Evolutionary conservation across 495 filamentous ascomycete species (phyloP).

Genomic region (Pseudomonodictys pantanalensis): DNA sequence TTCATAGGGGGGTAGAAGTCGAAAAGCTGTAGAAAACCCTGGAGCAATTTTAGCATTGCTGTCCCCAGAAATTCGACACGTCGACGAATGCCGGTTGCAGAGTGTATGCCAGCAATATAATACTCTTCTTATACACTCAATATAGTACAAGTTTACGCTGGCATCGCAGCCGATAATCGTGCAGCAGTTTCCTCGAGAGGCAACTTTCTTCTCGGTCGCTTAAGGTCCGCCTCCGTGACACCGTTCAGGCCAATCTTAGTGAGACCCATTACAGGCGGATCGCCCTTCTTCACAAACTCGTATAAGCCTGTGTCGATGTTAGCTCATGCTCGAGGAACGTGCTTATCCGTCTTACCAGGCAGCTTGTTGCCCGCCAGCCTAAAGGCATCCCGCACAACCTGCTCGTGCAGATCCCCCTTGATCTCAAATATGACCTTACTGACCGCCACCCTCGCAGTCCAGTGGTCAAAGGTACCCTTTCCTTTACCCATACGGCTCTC

Average conservation of each 20-base stretch:
- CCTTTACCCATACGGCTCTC: slow-evolving; percentile 98
- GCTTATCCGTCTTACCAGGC: slow-evolving; percentile 63
- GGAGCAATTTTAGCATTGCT: too few species aligned
- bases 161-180: slow-evolving; percentile 5
- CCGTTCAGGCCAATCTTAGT: slow-evolving; percentile 77
- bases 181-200: slow-evolving; percentile 39
- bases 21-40: too few species aligned
- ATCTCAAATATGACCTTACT: slow-evolving; percentile 90
- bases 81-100: too few species aligned
- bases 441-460: slow-evolving; percentile 82
- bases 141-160: not conserved
- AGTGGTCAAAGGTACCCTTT: slow-evolving; percentile 96
- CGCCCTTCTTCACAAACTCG: slow-evolving; percentile 92
- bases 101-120: too few species aligned
- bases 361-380: slow-evolving; percentile 91
- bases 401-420: slow-evolving; percentile 87
- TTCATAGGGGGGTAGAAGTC: too few species aligned
- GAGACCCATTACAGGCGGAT: slow-evolving; percentile 83
- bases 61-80: too few species aligned
- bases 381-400: slow-evolving; percentile 91
- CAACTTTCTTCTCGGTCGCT: slow-evolving; percentile 67
- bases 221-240: slow-evolving; percentile 75
- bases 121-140: not conserved
- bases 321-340: not conserved
- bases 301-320: slow-evolving; percentile 64